Evolutionary conservation across 768 basidiomycete species (phyloP), one percentile per base, ranked within the genome.

Genomic region (Lactarius indigo): DNA sequence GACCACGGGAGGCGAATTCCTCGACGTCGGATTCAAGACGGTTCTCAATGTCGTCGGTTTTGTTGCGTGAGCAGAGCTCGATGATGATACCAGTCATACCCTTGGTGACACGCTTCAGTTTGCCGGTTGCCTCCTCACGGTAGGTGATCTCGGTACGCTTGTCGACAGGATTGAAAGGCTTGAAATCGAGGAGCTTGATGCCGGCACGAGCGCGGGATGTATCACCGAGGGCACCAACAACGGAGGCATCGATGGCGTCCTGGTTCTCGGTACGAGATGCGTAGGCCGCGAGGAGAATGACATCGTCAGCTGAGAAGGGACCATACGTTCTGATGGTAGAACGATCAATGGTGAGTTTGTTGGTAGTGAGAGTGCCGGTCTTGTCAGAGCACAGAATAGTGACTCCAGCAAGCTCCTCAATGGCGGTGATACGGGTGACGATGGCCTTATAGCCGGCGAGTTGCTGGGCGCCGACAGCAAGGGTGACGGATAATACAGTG

Each of bases 21-120:
- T 98, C 94, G 61, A 98, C 96, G 75, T 98, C 96, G 69, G 85
- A 83, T 82, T 98, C 94, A 65, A 98, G 89, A 72, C 82, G 85
- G 80, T 91, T 87, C 85, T 98, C 96, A 54, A 94, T 72, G 69
- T 94, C 94, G 13, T 92, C 89, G 47, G 92, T 92, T 87, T 98
- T 98, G 90, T 97, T 96, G 76, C 96, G 92, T 28, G 92, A 84
- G 87, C 96, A 98, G 58, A 97, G 90, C 64, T 96, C 94, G 75
- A 97, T 95, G 82, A 98, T 94, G 78, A 94, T 91, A 82, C 95
- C 96, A 54, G 96, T 98, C 96, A 98, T 98, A 77, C 96, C 96
- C 89, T 98, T 98, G 76, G 96, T 97, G 74, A 96, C 96, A 74
- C 96, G 93, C 87, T 96, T 97, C 72, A 98, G 86, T 78, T 91